Base-by-base conservation (phyloP, 805 yeast species). In the Metschnikowia lachancei region DNA sequence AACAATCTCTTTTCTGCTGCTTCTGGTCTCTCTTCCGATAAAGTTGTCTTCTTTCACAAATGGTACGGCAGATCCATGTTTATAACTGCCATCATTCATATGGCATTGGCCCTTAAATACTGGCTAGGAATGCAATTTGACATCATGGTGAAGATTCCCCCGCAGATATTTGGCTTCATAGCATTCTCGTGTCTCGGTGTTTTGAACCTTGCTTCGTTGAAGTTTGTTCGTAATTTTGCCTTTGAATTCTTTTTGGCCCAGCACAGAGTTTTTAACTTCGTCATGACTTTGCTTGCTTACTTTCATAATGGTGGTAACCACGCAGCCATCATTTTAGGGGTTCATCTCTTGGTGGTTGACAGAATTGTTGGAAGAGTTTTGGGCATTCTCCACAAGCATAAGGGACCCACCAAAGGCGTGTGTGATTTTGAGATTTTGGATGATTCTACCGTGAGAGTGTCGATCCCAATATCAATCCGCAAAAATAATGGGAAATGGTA, bases 91-190 rank as follows among this genome's bases (percentile, higher is more conserved):
- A 60, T 66, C 2, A 50, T 65, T 6, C 81, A 76, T 53, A 50
- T 69, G 41, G 53, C 52, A n/a, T 43, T 72, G 17, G 50, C 66
- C 2, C 49, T 61, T 14, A 47, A 54, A 14, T 74, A 75, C 53
- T 76, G 80, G 80, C 48, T 72, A n/a, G 57, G 54, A 6, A 38
- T 73, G 41, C 62, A 66, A 24, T 68, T 72, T 45, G 45, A 57
- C 7, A 55, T 70, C 10, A 72, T 73, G 78, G 45, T 75, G 9
- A 36, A 55, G 18, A 75, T 75, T 36, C 80, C 81, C 4, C 79
- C 80, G 1, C 76, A 71, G 47, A 70, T 71, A n/a, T 75, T 75
- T 58, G 81, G 80, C 8, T 65, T 70, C 57, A 75, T 76, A 37
- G 71, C 78, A 2, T 70, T 65, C 48, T 65, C 61, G 5, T 58